Evolutionary conservation across 495 filamentous ascomycete species (phyloP), one percentile per base, ranked within the genome.

Genomic region (Hypoxylon subgilvum): DNA sequence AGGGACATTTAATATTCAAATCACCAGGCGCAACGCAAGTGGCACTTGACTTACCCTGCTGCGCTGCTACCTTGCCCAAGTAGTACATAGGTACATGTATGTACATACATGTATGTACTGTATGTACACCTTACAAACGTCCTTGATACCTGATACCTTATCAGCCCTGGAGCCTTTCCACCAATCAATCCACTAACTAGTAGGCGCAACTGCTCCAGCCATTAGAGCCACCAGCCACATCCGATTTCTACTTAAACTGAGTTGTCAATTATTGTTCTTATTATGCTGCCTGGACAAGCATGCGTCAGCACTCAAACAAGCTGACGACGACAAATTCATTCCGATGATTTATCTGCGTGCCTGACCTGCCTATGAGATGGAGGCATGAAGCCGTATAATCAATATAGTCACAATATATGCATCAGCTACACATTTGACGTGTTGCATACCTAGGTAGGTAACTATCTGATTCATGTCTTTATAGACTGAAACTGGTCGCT

Each of bases 21-120:
- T 61, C 47, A 47, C 60, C 53, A 57, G 47, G 53, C 60, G 47
- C 52, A 63, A 63, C 48, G 48, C 47, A 30, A 53, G 60, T 63
- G 60, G 52, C 60, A 57, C 60, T 63, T 63, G 47, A 38, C 46
- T 35, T n/a, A n/a, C n/a, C 14, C 43, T 35, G 4, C 5, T 13
- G 6, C 5, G 3, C 31, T 35, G 31, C 31, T 35, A n/a, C 31
- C 31, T n/a, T 35, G 13, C 12, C 9, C 10, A 30, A 30, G 27
- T 10, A 30, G 10, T 30, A 30, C 27, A 10, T 10, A 34, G 2
- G 31, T 34, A 34, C 9, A 13, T 34, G 23, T 27, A 27, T 8
- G 4, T 27, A 27, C 23, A 38, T 2, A 39, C 43, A 52, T 14
- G 38, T 43, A 57, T 23, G 45, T 57, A 53, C 49, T 44, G 53